phyloP scores from a whole-genome alignment of 768 basidiomycete species.

The Mycena rebaudengoi region DNA sequence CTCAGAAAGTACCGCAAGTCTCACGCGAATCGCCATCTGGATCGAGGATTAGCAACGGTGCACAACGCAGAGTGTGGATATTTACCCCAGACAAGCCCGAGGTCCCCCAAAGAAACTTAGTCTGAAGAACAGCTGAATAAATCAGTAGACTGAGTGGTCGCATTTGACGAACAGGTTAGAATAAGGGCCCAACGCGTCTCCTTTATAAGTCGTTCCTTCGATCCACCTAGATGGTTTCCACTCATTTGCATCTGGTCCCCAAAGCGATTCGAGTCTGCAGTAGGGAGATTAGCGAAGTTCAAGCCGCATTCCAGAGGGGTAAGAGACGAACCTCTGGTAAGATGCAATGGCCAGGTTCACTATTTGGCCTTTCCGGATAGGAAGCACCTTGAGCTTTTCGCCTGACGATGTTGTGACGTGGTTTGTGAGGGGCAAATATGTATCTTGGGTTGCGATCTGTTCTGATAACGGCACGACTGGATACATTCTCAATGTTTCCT shows the following conservation, averaged over 20 bases:
- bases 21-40: background rate
- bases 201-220: background rate
- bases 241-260: background rate
- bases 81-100: background rate
- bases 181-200: background rate
- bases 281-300: too few relatives aligned
- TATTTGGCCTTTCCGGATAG: too few relatives aligned
- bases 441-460: background rate
- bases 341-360: too few relatives aligned
- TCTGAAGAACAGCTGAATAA: background rate
- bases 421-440: background rate
- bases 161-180: background rate
- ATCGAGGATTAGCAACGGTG: too few relatives aligned
- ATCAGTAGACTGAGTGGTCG: background rate
- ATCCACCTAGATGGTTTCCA: background rate
- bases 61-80: background rate
- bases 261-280: too few relatives aligned
- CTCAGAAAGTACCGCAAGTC: background rate
- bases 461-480: too few relatives aligned
- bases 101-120: background rate
- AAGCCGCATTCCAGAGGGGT: too few relatives aligned
- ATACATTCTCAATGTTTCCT: too few relatives aligned
- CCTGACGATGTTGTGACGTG: background rate
- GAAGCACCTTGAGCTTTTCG: too few relatives aligned
- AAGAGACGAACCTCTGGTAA: too few relatives aligned